Evolutionary conservation across 345 rosid genomes (phyloP), one percentile per base, ranked within the genome.

Genomic region (Salix purpurea): DNA sequence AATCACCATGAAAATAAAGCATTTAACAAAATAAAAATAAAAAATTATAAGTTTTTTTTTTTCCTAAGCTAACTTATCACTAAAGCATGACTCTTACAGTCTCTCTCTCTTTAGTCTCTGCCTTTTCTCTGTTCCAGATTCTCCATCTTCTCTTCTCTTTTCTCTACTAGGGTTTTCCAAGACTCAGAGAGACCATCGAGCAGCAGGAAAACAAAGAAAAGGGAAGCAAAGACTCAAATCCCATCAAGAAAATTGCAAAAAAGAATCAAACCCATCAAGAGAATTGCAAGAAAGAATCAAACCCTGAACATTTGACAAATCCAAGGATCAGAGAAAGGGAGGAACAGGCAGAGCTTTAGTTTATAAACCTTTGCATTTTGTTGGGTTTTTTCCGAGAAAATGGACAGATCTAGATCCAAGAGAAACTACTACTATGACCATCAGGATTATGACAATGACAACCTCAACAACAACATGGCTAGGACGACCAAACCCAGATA

Each of bases 361-460:
- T 26, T 58, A 58, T 58, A 58, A 42, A 58, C 64, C 64, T 58
- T 58, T 58, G 64, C 64, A 58, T 58, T 58, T 58, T 23, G 28
- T 58, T n/a, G 28, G 64, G 62, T 14, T 26, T 26, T 23, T 58
- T 10, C 4, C 28, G 8, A 9, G 60, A 23, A n/a, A 26, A 92
- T 93, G 98, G 99, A 95, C 77, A 90, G 99, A 90, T 91, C 98
- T 73, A 95, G 99, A 95, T 95, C 98, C 46, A 95, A 93, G 87
- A 78, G 99, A 74, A 93, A 89, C 86, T 91, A 91, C 87, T 90
- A 90, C 88, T 91, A 91, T 73, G 97, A 93, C 82, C 72, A 82
- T 37, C 97, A 89, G 73, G 97, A 96, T 87, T 90, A 90, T 83
- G 97, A 91, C 0, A 91, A 91, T 61, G 97, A 92, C 37, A 26